Base-by-base conservation (phyloP, 1,139 yeast species). In the Groenewaldozyma auringiensis region DNA sequence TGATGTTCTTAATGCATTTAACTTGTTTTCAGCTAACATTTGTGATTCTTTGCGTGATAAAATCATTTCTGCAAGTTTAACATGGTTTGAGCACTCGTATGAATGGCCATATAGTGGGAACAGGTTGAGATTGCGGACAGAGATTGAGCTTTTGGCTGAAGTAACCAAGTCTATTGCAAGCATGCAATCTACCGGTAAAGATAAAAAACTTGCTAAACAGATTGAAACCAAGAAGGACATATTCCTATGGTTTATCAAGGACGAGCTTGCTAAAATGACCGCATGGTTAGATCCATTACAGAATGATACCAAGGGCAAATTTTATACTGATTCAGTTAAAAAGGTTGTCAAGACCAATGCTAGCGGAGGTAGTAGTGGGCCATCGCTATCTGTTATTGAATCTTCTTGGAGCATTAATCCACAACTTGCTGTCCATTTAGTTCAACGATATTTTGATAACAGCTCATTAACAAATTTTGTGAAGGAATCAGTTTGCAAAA, bases 71-170 rank as follows among this genome's bases (percentile, higher is more conserved):
- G 89, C 88, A 13, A 76, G 83, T 0, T 70, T 92, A 44, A 71
- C 83, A 3, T 89, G 97, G 96, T 92, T 88, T 63, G 72, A 72
- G 34, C 75, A 70, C 45, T 70, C 76, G 21, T 71, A 78, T 2
- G 70, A 75, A 16, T 83, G 83, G 70, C 96, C 98, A 8, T 88
- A 74, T 66, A 97, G 97, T 1, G 83, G 89, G 11, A 87, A 89
- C 61, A 71, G 76, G 40, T 66, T 86, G 53, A 80, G 81, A 59
- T 78, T 82, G 41, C 79, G 79, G 53, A 78, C 88, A 2, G 96
- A 88, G 57, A 72, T 75, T 54, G 70, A 74, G 4, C 65, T 82
- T 43, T 68, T 89, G 54, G 50, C 56, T 14, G 58, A 53, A 9
- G 50, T 61, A 21, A 48, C 57, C 9, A 41, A 50, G 9, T 46